Evolutionary conservation across 1,284 basidiomycete genomes (phyloP), one percentile per base, ranked within the genome.

Genomic region (Cryptococcus hybrid): DNA sequence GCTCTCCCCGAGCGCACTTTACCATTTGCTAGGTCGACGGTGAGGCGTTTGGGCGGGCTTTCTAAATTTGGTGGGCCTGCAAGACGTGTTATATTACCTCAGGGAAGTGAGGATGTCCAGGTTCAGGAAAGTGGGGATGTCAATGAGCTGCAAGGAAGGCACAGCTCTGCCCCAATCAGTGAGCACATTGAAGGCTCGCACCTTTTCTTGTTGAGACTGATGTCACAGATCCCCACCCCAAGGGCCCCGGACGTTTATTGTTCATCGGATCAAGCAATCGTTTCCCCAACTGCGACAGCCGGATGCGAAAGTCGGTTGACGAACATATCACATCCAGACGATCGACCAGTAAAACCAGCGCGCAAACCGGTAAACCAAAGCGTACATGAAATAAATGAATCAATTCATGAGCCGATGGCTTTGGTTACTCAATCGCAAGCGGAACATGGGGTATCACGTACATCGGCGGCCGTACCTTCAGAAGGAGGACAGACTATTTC

Each of bases 21-120:
- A 24, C 46, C 46, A 24, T 24, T 12, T 30, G 34, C 46, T 24
- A 30, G 15, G 18, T 47, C 46, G 6, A 35, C 74, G 0, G 66
- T 62, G 3, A 58, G 72, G 38, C 56, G 70, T 11, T 46, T 70
- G 24, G 67, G 64, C 5, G 67, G 66, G 1, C 62, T 76, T 3
- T 72, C 73, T 2, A 59, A 70, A 34, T 76, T 76, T 50, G 74
- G 74, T 3, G 74, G 74, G 1, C 74, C 74, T 13, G 73, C 74
- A 1, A 61, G 73, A 15, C 57, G 74, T 34, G 67, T 70, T 1
- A 56, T 70, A 42, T 9, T 42, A 9, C 40, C 40, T 9, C 40
- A 42, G n/a, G 40, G n/a, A 9, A 42, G 9, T n/a, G 67, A 62
- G 15, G 65, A 63, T 30, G 18, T 52, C 0, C 59, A 60, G 8